Evolutionary conservation across 768 basidiomycete genomes (phyloP), one percentile per base, ranked within the genome.

Genomic region (Calocera viscosa): DNA sequence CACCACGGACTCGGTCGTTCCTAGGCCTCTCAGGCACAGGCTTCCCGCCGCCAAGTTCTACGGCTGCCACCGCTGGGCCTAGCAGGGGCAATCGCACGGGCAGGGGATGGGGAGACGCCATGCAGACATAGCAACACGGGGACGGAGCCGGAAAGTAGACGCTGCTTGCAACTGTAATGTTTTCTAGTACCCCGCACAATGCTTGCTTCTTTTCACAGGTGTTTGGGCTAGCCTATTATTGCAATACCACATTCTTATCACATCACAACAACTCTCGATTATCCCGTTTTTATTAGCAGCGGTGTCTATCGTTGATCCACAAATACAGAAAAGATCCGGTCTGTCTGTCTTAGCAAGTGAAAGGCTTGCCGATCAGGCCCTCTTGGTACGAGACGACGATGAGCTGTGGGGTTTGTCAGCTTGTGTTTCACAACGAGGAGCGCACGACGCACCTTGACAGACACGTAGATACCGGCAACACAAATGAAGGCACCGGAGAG

Each of bases 401-500:
- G 24, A 66, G 67, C 67, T 68, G 49, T 17, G 24, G 12, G 34
- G 2, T 11, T 28, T 34, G 35, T 66, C 16, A 32, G 67, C 64
- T 63, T 70, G 16, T 32, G 69, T 17, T 24, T 24, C 43, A 49
- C 8, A 49, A 60, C 17, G 38, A 5, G 65, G n/a, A 8, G 22
- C 35, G 35, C 7, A 14, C n/a, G 32, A 66, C 76, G 65, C 68
- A 80, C 83, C 75, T 82, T 81, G 60, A 82, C 76, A 16, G 80
- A 81, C 2, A 83, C 81, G 71, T 81, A 83, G 1, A 81, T 82
- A 28, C 82, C 82, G 1, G 81, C 79, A 11, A 82, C 75, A 69
- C 83, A 84, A 41, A 83, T 80, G 68, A 83, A 84, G 32, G 77
- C 79, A 1, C 82, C 83, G 1, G 78, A 76, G 5, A 81, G 34